Evolutionary conservation across 2,329 filamentous ascomycete genomes (phyloP), one percentile per base, ranked within the genome.

Genomic region (Exophiala calicioides): DNA sequence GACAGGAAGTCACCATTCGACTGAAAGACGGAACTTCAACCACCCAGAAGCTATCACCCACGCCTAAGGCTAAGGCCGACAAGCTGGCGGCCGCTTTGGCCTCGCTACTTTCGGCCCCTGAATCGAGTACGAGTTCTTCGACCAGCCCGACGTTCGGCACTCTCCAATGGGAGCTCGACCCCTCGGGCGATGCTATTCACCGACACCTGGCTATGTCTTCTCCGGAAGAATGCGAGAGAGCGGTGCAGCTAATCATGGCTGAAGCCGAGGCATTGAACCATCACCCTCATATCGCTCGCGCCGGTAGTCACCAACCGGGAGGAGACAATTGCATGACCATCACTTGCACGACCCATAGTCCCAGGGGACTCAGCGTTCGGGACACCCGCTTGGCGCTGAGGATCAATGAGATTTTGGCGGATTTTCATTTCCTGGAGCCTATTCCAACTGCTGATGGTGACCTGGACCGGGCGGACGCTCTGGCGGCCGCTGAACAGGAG

Each of bases 301-400:
- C 45, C 21, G 13, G 30, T 16, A 32, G 23, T 29, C 26, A 42
- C 13, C 12, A 41, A n/a, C n/a, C n/a, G n/a, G 39, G 23, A 32
- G 33, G 15, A 32, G n/a, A 21, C 27, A 46, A 19, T 12, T 46
- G 20, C 34, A 39, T 57, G 33, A 58, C 54, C 10, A 48, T 59
- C 13, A 58, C 57, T 9, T 59, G 57, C 40, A 59, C 57, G n/a
- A 58, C 57, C 12, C 57, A 59, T 32, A 44, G 46, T 39, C 57
- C 57, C 34, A 50, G 47, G 20, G 57, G 57, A 4, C 44, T 59
- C 18, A 56, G 57, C 31, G 45, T 47, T 51, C 48, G 52, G 34
- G 57, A 59, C 32, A 46, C 44, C n/a, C 50, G 45, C 35, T 41
- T 59, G 13, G 57, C 57, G 1, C 27, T 19, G 13, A 50, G 26